A percentile compares a stretch with the other conserved stretches of the same genome.
Evolutionary conservation across 306 rosid species (phyloP).

Genomic region (Bauhinia variegata): DNA sequence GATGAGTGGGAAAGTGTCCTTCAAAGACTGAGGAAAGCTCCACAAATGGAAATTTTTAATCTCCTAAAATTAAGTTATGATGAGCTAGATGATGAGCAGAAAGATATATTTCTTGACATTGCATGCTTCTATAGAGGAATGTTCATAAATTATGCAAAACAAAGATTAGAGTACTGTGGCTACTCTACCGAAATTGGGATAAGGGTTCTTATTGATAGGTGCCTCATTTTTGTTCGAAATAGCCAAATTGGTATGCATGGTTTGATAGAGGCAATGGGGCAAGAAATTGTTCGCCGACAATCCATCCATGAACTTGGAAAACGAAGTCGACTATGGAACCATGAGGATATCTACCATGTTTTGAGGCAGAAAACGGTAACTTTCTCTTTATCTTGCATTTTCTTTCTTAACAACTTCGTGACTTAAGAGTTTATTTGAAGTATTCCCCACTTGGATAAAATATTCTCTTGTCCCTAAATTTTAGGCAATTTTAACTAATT

Average conservation of each 20-base stretch:
- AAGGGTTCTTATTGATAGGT: neutral
- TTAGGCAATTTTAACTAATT: no score
- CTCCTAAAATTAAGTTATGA: slow-evolving; percentile 3
- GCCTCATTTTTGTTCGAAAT: neutral
- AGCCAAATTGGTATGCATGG: slow-evolving; percentile 42
- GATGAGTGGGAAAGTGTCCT: slow-evolving; percentile 7
- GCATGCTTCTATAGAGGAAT: neutral
- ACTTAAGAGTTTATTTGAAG: no score
- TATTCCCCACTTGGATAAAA: no score
- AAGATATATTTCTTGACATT: neutral
- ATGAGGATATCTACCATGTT: slow-evolving; percentile 21
- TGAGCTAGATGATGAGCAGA: neutral
- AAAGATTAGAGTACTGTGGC: neutral
- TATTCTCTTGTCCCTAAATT: no score
- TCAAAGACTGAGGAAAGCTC: neutral
- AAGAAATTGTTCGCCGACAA: slow-evolving; percentile 33
- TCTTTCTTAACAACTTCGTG: neutral
- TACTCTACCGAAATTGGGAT: neutral
- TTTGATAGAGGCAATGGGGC: slow-evolving; percentile 36
- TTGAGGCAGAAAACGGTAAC: slow-evolving; percentile 26
- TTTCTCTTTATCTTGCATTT: neutral
- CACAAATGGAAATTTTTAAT: neutral
- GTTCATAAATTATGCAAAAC: neutral
- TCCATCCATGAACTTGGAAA: slow-evolving; percentile 19
- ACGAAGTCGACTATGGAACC: slow-evolving; percentile 39